Evolutionary conservation across 352 stramenopile species (phyloP).

Genomic region (Globisporangium cystogenes): DNA sequence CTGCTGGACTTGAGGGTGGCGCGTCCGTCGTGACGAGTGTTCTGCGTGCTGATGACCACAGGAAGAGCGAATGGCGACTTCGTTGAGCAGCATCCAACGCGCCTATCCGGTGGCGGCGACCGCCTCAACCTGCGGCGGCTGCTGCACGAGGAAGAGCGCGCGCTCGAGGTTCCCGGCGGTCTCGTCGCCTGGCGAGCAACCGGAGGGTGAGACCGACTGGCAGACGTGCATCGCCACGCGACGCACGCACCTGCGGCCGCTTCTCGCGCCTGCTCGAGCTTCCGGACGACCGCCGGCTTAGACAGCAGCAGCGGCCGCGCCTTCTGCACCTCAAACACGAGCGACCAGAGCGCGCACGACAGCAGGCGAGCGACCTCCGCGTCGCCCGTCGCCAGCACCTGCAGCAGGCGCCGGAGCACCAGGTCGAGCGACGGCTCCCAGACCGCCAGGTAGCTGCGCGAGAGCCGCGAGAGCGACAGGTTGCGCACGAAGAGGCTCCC

Average conservation of each 20-base stretch:
- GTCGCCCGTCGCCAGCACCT: not conserved
- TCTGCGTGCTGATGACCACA: too few species aligned
- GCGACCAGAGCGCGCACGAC: constrained; percentile 37
- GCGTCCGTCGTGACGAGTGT: too few species aligned
- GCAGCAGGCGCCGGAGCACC: constrained; percentile 24
- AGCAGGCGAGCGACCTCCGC: constrained; percentile 9
- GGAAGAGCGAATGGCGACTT: too few species aligned
- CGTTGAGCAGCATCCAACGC: too few species aligned
- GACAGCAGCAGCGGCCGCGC: constrained; percentile 35
- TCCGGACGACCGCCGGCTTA: constrained; percentile 19
- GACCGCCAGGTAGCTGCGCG: constrained; percentile 51
- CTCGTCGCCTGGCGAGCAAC: too few species aligned
- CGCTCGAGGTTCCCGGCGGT: constrained; percentile 7
- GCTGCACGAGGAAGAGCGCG: constrained; percentile 6
- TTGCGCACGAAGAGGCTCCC: constrained; percentile 55
- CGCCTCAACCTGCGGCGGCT: too few species aligned
- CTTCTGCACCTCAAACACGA: constrained; percentile 67
- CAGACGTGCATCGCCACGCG: too few species aligned
- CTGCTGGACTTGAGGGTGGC: too few species aligned
- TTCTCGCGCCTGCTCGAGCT: constrained; percentile 19
- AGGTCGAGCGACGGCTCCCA: constrained; percentile 43
- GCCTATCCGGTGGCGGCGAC: too few species aligned
- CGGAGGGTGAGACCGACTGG: too few species aligned
- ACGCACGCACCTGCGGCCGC: not conserved
- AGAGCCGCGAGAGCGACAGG: constrained; percentile 41